These are phyloP conservation scores for Lactuca saligna DNA, from an alignment of 129 eudicot genomes.

Conservation along the genomic window DNA sequence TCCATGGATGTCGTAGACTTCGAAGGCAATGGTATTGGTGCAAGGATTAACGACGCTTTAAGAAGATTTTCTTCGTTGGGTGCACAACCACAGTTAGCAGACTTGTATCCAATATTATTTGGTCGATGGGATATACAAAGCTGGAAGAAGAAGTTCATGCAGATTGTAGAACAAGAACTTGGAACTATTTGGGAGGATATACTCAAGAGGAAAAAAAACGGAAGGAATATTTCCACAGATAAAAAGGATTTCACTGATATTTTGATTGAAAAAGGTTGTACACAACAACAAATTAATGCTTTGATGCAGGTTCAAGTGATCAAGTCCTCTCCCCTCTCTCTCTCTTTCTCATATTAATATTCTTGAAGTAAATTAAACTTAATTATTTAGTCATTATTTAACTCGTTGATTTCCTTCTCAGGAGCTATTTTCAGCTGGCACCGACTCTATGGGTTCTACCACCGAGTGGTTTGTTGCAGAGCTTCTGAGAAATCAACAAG, in stretches of 20 bases:
- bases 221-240: neutral
- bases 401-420: slow-evolving; percentile 5
- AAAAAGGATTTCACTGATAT: slow-evolving; percentile 24
- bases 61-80: slow-evolving; percentile 20
- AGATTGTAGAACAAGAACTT: slow-evolving; percentile 12
- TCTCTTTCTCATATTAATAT: neutral
- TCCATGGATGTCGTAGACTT: slow-evolving; percentile 38
- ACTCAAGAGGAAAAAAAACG: slow-evolving; percentile 20
- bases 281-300: slow-evolving; percentile 28
- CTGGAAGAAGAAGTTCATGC: slow-evolving; percentile 26
- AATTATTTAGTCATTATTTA: neutral
- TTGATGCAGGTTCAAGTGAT: slow-evolving; percentile 29
- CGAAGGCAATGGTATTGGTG: slow-evolving; percentile 26
- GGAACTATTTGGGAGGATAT: slow-evolving; percentile 31
- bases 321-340: neutral
- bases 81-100: slow-evolving; percentile 28
- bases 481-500: slow-evolving; percentile 30
- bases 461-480: slow-evolving; percentile 41
- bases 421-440: slow-evolving; percentile 42
- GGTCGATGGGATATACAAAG: slow-evolving; percentile 35
- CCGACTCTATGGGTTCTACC: slow-evolving; percentile 26
- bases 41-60: slow-evolving; percentile 12
- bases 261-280: slow-evolving; percentile 34
- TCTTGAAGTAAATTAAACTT: neutral
- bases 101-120: slow-evolving; percentile 35